These are phyloP conservation scores for Inonotus obliquus DNA, from an alignment of 1,284 basidiomycete genomes.

Conservation along the genomic window DNA sequence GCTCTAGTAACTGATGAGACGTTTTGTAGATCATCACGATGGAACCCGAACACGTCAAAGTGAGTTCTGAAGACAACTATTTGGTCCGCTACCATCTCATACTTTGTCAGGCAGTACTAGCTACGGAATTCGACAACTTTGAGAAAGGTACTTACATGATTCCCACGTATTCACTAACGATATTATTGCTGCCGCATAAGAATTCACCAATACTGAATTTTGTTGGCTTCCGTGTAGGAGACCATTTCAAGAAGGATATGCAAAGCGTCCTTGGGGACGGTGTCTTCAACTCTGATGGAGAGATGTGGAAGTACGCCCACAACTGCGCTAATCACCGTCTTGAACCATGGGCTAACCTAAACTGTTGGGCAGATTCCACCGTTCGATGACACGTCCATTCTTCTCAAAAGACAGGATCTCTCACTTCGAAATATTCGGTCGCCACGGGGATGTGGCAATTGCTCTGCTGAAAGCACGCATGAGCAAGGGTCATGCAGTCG, in stretches of 20 bases:
- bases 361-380: constrained; percentile 20
- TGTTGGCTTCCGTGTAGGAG: constrained; percentile 20
- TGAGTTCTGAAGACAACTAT: constrained; percentile 3
- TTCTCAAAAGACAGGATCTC: constrained; percentile 25
- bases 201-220: no score
- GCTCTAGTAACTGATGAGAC: neutral
- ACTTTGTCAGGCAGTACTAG: constrained; percentile 30
- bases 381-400: constrained; percentile 27
- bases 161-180: neutral
- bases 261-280: constrained; percentile 38
- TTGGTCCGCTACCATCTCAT: neutral
- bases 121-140: constrained; percentile 39
- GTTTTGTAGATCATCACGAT: constrained; percentile 26
- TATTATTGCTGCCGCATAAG: neutral
- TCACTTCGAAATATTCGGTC: constrained; percentile 24
- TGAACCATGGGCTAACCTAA: neutral
- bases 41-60: constrained; percentile 34
- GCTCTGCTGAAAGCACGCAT: constrained; percentile 33
- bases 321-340: neutral
- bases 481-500: constrained; percentile 40
- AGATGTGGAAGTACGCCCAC: constrained; percentile 21
- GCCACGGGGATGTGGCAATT: constrained; percentile 27
- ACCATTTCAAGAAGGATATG: constrained; percentile 29
- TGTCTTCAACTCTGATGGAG: constrained; percentile 45
- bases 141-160: constrained; percentile 34